These are phyloP conservation scores for Dendrobium officinale DNA, from an alignment of 106 monocot species.

Conservation along the genomic window DNA sequence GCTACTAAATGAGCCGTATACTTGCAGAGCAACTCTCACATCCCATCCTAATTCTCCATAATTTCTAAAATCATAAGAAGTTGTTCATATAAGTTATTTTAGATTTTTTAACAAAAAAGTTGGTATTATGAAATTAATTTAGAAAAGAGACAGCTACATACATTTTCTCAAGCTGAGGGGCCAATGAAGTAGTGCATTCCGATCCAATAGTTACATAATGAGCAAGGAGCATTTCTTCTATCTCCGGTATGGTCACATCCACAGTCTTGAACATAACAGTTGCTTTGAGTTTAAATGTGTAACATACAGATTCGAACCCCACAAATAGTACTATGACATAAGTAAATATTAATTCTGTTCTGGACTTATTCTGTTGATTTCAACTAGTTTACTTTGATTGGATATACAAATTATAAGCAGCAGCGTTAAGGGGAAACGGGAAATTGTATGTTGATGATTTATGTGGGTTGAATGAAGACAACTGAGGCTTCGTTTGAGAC, in stretches of 20 bases:
- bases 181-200: slow-evolving; percentile 70
- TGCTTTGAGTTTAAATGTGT: slow-evolving; percentile 1
- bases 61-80: slow-evolving; percentile 25
- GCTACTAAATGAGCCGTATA: slow-evolving; percentile 69
- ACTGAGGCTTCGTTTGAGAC: too few species aligned
- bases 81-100: not conserved
- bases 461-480: not conserved
- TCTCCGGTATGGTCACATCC: slow-evolving; percentile 76
- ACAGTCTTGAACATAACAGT: slow-evolving; percentile 38
- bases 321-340: not conserved
- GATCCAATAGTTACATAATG: slow-evolving; percentile 87
- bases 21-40: slow-evolving; percentile 54
- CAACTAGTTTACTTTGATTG: not conserved
- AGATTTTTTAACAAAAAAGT: not conserved
- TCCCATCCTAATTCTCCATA: slow-evolving; percentile 65
- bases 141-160: slow-evolving; percentile 19
- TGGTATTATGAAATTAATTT: not conserved
- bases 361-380: too few species aligned
- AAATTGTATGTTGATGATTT: not conserved
- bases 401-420: not conserved
- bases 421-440: not conserved
- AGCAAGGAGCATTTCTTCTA: slow-evolving; percentile 91
- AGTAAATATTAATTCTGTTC: too few species aligned
- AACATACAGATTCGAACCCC: not conserved
- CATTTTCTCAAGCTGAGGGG: slow-evolving; percentile 56